Base-by-base conservation (phyloP, 306 rosid species). In the Ormosia emarginata region DNA sequence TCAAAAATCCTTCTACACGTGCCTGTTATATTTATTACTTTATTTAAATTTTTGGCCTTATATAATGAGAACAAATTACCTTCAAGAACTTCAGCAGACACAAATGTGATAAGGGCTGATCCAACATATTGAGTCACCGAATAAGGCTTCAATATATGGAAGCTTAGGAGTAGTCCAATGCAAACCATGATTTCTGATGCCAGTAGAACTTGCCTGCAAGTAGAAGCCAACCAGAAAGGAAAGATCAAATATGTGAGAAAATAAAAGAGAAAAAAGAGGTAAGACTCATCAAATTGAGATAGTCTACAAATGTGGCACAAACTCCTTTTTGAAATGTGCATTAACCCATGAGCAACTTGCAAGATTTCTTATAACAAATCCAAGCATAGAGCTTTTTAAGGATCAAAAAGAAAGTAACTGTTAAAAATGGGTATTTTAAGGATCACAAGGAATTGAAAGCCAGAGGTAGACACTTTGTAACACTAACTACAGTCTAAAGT, bases 21-120 rank as follows among this genome's bases (percentile, higher is more conserved):
- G 4, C 7, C 2, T 36, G 33, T n/a, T 44, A n/a, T 66, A 12
- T 67, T 40, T n/a, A 32, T 41, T 75, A 24, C 12, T 30, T 14
- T 12, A 43, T 62, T 40, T 29, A 8, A 24, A 33, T 37, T 70
- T 68, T 56, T 34, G n/a, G 41, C 41, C 32, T 37, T 7, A 12
- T 65, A 34, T 6, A 79, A 43, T 61, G 77, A 62, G 14, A 53
- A 66, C n/a, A 69, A 43, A 50, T 74, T 86, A 94, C 98, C 98
- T 94, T 94, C 97, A 40, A 92, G 94, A 71, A 92, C 93, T 91
- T 94, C 94, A 56, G 97, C 93, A 50, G 95, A 85, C 18, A 94
- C 95, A 77, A 94, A 94, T 5, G 95, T 94, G 86, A 92, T 73
- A 18, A 94, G 84, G 67, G 95, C 95, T 6, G 98, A 94, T 85